Percentiles rank a stretch among this genome's conserved stretches.
phyloP scores from a whole-genome alignment of 768 basidiomycete genomes.

The Rhodosporidiobolus odoratus region DNA sequence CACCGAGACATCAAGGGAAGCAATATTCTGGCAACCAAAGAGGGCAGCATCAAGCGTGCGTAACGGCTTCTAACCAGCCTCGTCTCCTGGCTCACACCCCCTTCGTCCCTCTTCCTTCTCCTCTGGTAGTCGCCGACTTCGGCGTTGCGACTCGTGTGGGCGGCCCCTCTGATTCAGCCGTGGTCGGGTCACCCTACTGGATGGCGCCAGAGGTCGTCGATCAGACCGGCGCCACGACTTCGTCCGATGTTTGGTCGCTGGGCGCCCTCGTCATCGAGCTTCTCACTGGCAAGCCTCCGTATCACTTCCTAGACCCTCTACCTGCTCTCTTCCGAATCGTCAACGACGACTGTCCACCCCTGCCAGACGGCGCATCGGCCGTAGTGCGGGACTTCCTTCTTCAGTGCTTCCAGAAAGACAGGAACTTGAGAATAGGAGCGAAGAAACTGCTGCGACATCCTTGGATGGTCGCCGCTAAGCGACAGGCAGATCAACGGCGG shows the following conservation, averaged over 20 bases:
- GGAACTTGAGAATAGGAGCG: conserved; percentile 86
- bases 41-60: conserved; percentile 78
- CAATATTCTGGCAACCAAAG: conserved; percentile 97
- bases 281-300: conserved; percentile 83
- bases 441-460: conserved; percentile 87
- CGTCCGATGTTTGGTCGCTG: conserved; percentile 86
- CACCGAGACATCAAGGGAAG: conserved; percentile 99
- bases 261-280: conserved; percentile 98
- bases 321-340: conserved; percentile 97
- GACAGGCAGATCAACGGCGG: conserved; percentile 50
- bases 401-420: conserved; percentile 97
- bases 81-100: conserved; percentile 65
- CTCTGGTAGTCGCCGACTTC: conserved; percentile 77
- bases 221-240: conserved; percentile 91
- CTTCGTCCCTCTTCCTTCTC: conserved; percentile 50
- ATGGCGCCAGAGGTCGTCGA: conserved; percentile 99
- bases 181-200: conserved; percentile 98
- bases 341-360: conserved; percentile 93
- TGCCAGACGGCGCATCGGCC: conserved; percentile 89
- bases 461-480: conserved; percentile 86
- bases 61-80: too few species aligned
- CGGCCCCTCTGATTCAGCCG: conserved; percentile 75
- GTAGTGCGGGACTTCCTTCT: conserved; percentile 92
- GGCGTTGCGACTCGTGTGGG: conserved; percentile 82
- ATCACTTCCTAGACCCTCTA: conserved; percentile 94